Base-by-base conservation (phyloP, 1,139 yeast genomes). In the Taphrina betulina region DNA sequence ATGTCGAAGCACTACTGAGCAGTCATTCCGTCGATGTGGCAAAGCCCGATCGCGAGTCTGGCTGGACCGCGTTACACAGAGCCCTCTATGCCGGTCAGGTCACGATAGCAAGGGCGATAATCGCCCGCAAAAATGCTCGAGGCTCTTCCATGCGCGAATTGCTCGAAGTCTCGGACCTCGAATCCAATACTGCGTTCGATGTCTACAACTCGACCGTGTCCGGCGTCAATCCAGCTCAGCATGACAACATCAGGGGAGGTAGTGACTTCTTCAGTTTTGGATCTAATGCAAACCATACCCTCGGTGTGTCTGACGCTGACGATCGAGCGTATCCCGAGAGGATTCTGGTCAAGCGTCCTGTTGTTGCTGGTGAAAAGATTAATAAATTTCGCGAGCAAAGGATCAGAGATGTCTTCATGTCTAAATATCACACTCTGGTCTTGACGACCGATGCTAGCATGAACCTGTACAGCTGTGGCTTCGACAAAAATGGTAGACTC, bases 1-100 rank as follows among this genome's bases (percentile, higher is more conserved):
- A 76, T 19, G 69, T 85, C 29, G 64, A 69, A 22, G 71, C 72
- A 38, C 62, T 85, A 4, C 67, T 84, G 37, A 75, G 75, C 58
- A 75, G 79, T 62, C 73, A 77, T 5, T 74, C 76, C 43, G 64
- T 75, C 8, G 75, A 82, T 43, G 61, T 81, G 1, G 63, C 67
- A 8, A 67, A 77, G 0, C 70, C 74, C 1, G 96, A 90, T 67
- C 73, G 73, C 57, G 96, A 90, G 68, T 87, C 80, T 65, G 87
- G 89, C 0, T 89, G 95, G 85, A 85, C 87, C 37, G 81, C 89
- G 29, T 72, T 89, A 41, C 96, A 90, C 68, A 78, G 79, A 63
- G 82, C 81, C 38, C 74, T 84, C 40, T 80, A 73, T 63, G 71
- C 75, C 66, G 88, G 85, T 59, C 76, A 82, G 57, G 68, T 85